phyloP scores from a whole-genome alignment of 192 early-diverging fungal genomes.

The Umbelopsis sp. region DNA sequence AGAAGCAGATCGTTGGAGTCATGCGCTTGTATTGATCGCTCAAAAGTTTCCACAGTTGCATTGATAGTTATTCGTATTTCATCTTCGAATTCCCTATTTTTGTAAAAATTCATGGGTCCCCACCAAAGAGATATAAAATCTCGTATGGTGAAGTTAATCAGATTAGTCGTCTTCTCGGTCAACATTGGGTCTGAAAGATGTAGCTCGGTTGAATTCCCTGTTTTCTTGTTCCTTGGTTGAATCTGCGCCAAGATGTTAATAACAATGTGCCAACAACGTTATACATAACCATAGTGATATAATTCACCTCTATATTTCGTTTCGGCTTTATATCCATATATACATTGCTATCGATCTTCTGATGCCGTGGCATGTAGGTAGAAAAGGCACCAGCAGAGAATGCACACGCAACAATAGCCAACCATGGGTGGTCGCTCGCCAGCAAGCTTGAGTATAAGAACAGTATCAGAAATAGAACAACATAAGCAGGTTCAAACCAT shows the following conservation, averaged over 20 bases:
- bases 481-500: background rate
- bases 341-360: background rate
- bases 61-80: slow-evolving; percentile 25
- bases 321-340: slow-evolving; percentile 7
- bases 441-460: background rate
- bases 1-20: slow-evolving; percentile 50
- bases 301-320: slow-evolving; percentile 6
- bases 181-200: slow-evolving; percentile 28
- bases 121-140: slow-evolving; percentile 39
- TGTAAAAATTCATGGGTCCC: slow-evolving; percentile 25
- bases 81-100: slow-evolving; percentile 12
- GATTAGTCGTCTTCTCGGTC: background rate
- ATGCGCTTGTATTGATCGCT: slow-evolving; percentile 32
- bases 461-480: background rate
- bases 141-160: slow-evolving; percentile 19
- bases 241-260: background rate
- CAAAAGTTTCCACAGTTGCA: slow-evolving; percentile 19
- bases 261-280: background rate
- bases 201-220: background rate
- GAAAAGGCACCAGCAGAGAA: background rate
- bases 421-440: background rate
- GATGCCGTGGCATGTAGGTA: slow-evolving; percentile 4
- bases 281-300: too few species aligned
- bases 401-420: background rate
- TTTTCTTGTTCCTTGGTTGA: background rate